Base-by-base conservation (phyloP, 2,329 filamentous ascomycete genomes). In the Pseudogymnoascus verrucosus region DNA sequence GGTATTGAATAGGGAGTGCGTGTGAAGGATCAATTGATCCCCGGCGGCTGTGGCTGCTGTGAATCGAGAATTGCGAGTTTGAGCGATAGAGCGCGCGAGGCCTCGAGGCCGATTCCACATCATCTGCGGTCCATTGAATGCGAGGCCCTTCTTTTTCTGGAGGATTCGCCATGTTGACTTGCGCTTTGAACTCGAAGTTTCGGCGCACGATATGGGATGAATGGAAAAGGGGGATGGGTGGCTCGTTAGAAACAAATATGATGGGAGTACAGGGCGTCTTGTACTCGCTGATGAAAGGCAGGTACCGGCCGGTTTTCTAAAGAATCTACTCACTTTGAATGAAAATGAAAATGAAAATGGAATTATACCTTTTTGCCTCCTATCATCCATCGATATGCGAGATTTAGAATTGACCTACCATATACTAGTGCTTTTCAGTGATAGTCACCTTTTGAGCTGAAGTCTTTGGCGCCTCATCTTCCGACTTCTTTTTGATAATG, bases 1-100 rank as follows among this genome's bases (percentile, higher is more conserved):
- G 79, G 69, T 84, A 84, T 66, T 82, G 79, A 62, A 83, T 81
- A n/a, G 81, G 81, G 60, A 83, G 72, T 2, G 73, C 75, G 12
- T 76, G 72, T 1, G 74, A 69, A 4, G 76, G 77, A 63, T 80
- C 77, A 31, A 80, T 75, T 4, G 68, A 70, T 4, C 66, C 69
- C 65, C 71, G 67, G 63, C 71, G 65, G 21, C 71, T 72, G 34
- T 69, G 68, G 4, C 64, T 39, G 34, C 70, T 71, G 44, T 67
- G 66, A 62, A 73, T 70, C 7, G 68, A 71, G 16, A 70, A 65
- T 42, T 67, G 69, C n/a, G 71, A 72, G 37, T 66, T 70, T 44
- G 68, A 64, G 12, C 70, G 69, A 28, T 68, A 67, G 21, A 71
- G 65, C 12, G 67, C 63, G 26, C 65, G 64, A 26, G 64, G 60